Evolutionary conservation across 148 eudicot genomes (phyloP).

Genomic region (Amaranthus cruentus): DNA sequence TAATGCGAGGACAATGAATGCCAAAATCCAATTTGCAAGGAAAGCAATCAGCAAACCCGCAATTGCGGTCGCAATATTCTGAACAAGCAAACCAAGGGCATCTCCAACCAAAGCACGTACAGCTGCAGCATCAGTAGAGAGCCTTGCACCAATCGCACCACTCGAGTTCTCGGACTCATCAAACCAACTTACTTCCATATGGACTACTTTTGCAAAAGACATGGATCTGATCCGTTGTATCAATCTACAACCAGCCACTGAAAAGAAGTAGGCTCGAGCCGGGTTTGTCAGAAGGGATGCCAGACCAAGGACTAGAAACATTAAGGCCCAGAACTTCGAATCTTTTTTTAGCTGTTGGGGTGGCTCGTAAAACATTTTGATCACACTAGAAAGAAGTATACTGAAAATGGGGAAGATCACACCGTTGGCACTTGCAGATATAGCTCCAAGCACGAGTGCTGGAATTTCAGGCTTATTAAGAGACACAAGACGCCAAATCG

Average conservation of each 20-base stretch:
- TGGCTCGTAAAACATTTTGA: slow-evolving; percentile 26
- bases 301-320: slow-evolving; percentile 25
- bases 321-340: slow-evolving; percentile 26
- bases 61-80: slow-evolving; percentile 47
- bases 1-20: slow-evolving; percentile 58
- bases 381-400: slow-evolving; percentile 28
- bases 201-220: slow-evolving; percentile 56
- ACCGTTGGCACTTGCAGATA: slow-evolving; percentile 25
- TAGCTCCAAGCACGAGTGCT: slow-evolving; percentile 19
- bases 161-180: slow-evolving; percentile 63
- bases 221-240: slow-evolving; percentile 37
- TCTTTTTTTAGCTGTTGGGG: slow-evolving; percentile 20
- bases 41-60: slow-evolving; percentile 67
- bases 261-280: slow-evolving; percentile 23
- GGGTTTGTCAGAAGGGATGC: slow-evolving; percentile 23
- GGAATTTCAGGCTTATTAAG: slow-evolving; percentile 33
- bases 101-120: slow-evolving; percentile 75
- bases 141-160: slow-evolving; percentile 73
- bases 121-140: slow-evolving; percentile 66
- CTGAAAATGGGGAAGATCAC: slow-evolving; percentile 25
- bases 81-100: slow-evolving; percentile 62
- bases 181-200: slow-evolving; percentile 76
- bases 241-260: slow-evolving; percentile 27
- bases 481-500: slow-evolving; percentile 24
- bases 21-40: slow-evolving; percentile 67